Base-by-base conservation (phyloP, 2,329 filamentous ascomycete species). In the Aspergillus luchuensis region DNA sequence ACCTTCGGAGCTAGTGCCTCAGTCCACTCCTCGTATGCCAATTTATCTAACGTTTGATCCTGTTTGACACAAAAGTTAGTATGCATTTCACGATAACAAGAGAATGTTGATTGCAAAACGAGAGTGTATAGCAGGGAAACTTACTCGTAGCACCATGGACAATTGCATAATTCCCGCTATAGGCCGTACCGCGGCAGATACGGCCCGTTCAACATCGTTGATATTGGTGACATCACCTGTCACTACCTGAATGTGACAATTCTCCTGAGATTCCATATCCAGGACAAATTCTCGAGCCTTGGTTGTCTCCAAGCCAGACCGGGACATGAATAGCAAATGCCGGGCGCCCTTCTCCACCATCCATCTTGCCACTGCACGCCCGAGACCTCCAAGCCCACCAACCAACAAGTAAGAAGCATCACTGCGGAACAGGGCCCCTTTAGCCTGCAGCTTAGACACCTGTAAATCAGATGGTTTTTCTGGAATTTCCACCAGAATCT, bases 401-500 rank as follows among this genome's bases (percentile, higher is more conserved):
- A 64, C 36, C 5, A 69, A 36, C 4, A 69, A 54, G 36, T 67
- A 69, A 1, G 47, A 58, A 6, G 36, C 48, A 8, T 36, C 6
- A 19, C 19, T 11, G 33, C 39, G 19, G 23, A 53, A 39, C 8
- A 21, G 15, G 33, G 50, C n/a, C 2, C 39, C 15, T 43, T 8
- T 8, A 19, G 10, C n/a, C 39, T 19, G 7, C n/a, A 43, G 1
- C 4, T 43, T 43, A 17, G 39, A 17, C 15, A 8, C 15, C 1
- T 0, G 8, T 8, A 48, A 13, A 23, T 8, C 1, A 53, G 21
- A 6, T 38, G 19, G 36, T 2, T 53, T n/a, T n/a, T 11, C 57
- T 1, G 58, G 61, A 58, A 63, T 63, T 45, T 45, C 49, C n/a
- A 56, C 59, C 8, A 82, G 73, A 15, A 82, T 76, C 57, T 82